Evolutionary conservation across 352 stramenopile species (phyloP).

Genomic region (Globisporangium polare): DNA sequence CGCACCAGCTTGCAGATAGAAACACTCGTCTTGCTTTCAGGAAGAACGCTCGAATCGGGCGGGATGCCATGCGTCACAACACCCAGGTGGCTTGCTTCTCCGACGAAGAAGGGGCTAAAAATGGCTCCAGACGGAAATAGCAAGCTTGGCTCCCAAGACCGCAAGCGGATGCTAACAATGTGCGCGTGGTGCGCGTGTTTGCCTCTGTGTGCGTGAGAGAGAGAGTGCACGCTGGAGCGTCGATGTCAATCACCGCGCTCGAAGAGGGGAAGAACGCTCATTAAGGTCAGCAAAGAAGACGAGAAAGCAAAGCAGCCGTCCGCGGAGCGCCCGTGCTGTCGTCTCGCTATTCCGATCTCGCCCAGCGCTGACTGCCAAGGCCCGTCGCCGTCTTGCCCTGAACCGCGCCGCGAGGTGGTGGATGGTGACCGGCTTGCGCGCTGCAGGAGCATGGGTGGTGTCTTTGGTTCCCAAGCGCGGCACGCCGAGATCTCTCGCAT

Average conservation of each 20-base stretch:
- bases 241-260: neutral
- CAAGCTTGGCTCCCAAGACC: neutral
- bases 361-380: neutral
- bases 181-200: neutral
- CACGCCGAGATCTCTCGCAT: constrained; percentile 36
- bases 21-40: too few relatives aligned
- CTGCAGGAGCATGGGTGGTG: constrained; percentile 39
- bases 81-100: too few relatives aligned
- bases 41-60: neutral
- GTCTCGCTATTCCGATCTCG: neutral
- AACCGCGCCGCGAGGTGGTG: constrained; percentile 8
- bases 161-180: neutral
- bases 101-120: neutral
- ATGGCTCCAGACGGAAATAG: neutral
- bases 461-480: constrained; percentile 39
- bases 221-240: neutral
- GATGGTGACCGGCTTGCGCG: constrained; percentile 8
- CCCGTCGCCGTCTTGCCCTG: neutral
- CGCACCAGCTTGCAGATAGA: neutral
- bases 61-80: too few relatives aligned
- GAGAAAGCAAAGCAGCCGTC: neutral
- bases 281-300: neutral
- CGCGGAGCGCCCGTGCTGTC: neutral
- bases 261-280: constrained; percentile 1
- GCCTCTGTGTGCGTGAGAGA: neutral